Base-by-base conservation (phyloP, 2,329 filamentous ascomycete genomes). In the Pseudogymnoascus destructans region DNA sequence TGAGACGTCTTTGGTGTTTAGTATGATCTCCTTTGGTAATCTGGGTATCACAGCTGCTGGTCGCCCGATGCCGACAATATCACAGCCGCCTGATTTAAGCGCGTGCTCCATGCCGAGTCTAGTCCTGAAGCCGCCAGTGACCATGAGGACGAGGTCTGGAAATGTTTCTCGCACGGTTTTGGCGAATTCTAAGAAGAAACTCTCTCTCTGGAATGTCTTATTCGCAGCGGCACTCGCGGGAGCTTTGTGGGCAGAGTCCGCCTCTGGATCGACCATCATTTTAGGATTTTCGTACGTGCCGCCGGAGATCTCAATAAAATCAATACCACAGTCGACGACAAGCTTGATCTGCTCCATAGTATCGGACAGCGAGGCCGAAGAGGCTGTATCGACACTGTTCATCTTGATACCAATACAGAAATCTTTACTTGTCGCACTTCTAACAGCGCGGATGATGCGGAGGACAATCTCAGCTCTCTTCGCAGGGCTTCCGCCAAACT, bases 301-400 rank as follows among this genome's bases (percentile, higher is more conserved):
- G 0, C 85, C 85, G 15, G 77, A 81, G 23, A 88, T 76, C 68
- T 89, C 84, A 1, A 88, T 70, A 62, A 86, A 87, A 68, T 88
- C 85, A 1, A 87, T 70, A 4, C 71, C 78, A 36, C 73, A 74
- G 4, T 70, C 70, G 0, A 69, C 68, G 3, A 84, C 74, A 15
- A 73, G 66, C n/a, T 72, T 68, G 8, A 85, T 72, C 65, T 87
- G 83, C 59, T 79, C 75, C 36, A 86, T 70, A 33, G 75, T 79
- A 10, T 81, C 81, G 8, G 75, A 68, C 17, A 80, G 63, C 61
- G 70, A 70, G 69, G 68, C 63, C 46, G 42, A 64, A 60, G 70
- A 59, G 5, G 64, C 64, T 25, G 64, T 76, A 75, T 85, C 80
- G 0, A 77, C 79, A 30, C 75, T 77, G 67, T 82, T 82, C 54